Evolutionary conservation across 768 basidiomycete species (phyloP).

Genomic region (Nidularia pulvinata): DNA sequence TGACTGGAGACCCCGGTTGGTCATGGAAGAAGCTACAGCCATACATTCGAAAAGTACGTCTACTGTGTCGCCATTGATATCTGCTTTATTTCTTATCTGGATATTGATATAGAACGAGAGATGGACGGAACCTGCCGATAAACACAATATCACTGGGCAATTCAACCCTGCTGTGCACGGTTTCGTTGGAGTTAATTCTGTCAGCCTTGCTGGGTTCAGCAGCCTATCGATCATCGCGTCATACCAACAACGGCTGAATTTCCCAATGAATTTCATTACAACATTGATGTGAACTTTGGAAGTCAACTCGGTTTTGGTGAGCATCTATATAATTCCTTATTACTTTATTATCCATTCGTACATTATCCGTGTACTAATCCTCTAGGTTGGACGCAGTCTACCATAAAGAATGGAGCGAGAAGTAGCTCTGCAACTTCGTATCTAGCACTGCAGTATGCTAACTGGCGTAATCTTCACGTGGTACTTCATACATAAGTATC

Average conservation of each 20-base stretch:
- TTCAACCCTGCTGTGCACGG: constrained; percentile 30
- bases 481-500: constrained; percentile 21
- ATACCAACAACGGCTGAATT: constrained; percentile 21
- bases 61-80: background rate
- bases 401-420: constrained; percentile 20
- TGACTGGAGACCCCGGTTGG: constrained; percentile 52
- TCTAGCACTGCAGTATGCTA: constrained; percentile 17
- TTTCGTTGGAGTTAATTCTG: constrained; percentile 20
- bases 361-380: background rate
- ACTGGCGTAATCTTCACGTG: constrained; percentile 26
- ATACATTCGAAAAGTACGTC: constrained; percentile 22
- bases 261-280: constrained; percentile 26
- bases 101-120: constrained; percentile 20
- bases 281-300: constrained; percentile 31
- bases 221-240: constrained; percentile 22
- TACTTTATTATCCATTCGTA: constrained; percentile 6
- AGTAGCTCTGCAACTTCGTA: constrained; percentile 28
- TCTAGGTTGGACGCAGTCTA: constrained; percentile 23
- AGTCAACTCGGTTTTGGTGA: constrained; percentile 14
- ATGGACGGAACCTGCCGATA: constrained; percentile 23
- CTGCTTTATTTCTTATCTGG: constrained; percentile 5
- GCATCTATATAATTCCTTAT: background rate
- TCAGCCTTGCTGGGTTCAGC: constrained; percentile 24
- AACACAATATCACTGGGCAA: constrained; percentile 26
- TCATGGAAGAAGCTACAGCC: constrained; percentile 24